Percentiles rank a stretch among this genome's conserved stretches.
Conservation (phyloP, 306 rosid species). For the Cyamopsis tetragonoloba region DNA sequence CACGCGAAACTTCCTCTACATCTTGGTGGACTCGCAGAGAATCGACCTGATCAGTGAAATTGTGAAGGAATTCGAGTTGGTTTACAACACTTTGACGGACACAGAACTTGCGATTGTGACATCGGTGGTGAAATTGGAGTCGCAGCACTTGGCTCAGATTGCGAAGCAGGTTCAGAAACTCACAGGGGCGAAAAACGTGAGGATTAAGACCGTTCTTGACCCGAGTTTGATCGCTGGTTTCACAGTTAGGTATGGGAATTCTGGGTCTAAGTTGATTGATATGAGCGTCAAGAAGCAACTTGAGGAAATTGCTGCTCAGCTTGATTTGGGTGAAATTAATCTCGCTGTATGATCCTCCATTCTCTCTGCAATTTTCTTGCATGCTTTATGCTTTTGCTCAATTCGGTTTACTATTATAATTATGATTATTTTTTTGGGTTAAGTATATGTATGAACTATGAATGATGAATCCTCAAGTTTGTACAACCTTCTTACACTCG, state of each 20-base stretch:
- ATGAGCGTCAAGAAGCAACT: slow-evolving; percentile 92
- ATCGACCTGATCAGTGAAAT: slow-evolving; percentile 56
- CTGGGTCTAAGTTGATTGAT: slow-evolving; percentile 82
- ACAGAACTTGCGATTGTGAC: slow-evolving; percentile 77
- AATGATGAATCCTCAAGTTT: slow-evolving; percentile 11
- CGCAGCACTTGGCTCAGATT: slow-evolving; percentile 87
- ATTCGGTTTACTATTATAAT: not conserved
- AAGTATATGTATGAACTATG: not conserved
- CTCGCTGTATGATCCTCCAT: slow-evolving; percentile 36
- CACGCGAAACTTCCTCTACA: slow-evolving; percentile 64
- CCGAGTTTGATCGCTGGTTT: slow-evolving; percentile 82
- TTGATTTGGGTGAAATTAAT: slow-evolving; percentile 66
- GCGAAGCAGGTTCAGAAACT: slow-evolving; percentile 96
- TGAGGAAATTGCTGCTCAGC: slow-evolving; percentile 82
- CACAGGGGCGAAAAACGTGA: slow-evolving; percentile 76
- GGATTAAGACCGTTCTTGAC: slow-evolving; percentile 70
- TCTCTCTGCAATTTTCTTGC: too few species aligned
- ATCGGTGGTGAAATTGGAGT: slow-evolving; percentile 86
- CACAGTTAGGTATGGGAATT: slow-evolving; percentile 65
- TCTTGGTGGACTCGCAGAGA: slow-evolving; percentile 55
- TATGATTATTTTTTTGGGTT: not conserved
- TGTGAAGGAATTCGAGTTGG: slow-evolving; percentile 58
- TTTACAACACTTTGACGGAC: slow-evolving; percentile 51
- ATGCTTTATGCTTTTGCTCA: not conserved
- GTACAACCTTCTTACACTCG: slow-evolving; percentile 10